Base-by-base conservation (phyloP, 169 alveolate genomes). In the Eimeria sp. region DNA sequence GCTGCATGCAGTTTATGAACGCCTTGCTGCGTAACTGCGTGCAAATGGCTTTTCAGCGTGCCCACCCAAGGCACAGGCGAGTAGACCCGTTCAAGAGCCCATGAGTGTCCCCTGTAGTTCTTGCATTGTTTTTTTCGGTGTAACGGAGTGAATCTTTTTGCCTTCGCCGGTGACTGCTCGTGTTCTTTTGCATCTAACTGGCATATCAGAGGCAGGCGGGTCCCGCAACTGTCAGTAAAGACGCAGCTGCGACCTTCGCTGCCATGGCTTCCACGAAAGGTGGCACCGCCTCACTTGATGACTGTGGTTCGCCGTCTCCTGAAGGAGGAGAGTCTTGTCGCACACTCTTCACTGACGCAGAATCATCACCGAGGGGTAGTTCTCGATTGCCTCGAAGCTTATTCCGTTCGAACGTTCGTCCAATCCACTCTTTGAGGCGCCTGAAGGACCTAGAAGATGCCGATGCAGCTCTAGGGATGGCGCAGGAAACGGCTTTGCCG, bases 371-470 rank as follows among this genome's bases (percentile, higher is more conserved):
- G 54, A 18, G 73, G 34, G 75, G 57, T 54, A 30, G 34, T n/a
- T 49, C 91, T n/a, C 27, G 57, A n/a, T 7, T 20, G 61, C 54
- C 91, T 49, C 73, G 91, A 49, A 18, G 75, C 58, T 30, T 54
- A 27, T 83, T 83, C 20, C 91, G 22, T 27, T 83, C 54, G 30
- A 57, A 75, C 5, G 3, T 30, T 30, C 91, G 91, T 30, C 34
- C 91, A 1, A 40, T 83, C n/a, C 91, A 83, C 58, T 83, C 91
- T 5, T 34, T 83, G 49, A 83, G 57, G 51, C 91, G 91, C 4
- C 91, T 83, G 49, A 83, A 83, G 75, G 91, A 83, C 57, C 27
- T 83, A 57, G 91, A 83, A 27, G 91, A 83, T 27, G 91, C 67
- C 30, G 91, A 83, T 54, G 91, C 73, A 11, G 47, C 91, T 30